Evolutionary conservation across 345 rosid genomes (phyloP).

Genomic region (Populus euphratica): DNA sequence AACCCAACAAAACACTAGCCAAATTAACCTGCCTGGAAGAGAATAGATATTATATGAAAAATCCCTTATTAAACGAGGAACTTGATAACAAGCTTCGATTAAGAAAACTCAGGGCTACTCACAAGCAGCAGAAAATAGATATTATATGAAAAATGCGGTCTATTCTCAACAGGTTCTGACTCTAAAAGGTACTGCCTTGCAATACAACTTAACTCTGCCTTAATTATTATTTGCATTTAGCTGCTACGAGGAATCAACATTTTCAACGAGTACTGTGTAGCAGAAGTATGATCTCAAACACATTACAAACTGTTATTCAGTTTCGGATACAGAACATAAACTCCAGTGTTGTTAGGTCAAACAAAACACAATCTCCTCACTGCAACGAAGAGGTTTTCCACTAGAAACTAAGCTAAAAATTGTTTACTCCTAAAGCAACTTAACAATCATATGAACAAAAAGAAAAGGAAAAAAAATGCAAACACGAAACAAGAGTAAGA

Average conservation of each 20-base stretch:
- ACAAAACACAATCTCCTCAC: conserved; percentile 32
- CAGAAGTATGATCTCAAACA: conserved; percentile 2
- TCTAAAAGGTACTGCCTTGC: not conserved
- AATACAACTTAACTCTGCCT: not conserved
- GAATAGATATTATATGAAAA: not conserved
- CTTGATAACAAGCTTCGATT: not conserved
- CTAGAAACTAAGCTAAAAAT: conserved; percentile 17
- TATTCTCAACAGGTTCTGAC: not conserved
- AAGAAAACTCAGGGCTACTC: not conserved
- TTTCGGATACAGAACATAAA: conserved; percentile 10
- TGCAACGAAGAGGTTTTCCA: conserved; percentile 20
- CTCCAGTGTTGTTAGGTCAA: conserved; percentile 31
- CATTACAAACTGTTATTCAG: conserved; percentile 19
- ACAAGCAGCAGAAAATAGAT: not conserved
- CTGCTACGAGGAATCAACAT: not conserved
- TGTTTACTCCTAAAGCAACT: conserved; percentile 26
- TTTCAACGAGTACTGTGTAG: not conserved
- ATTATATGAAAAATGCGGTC: not conserved
- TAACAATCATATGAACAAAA: conserved; percentile 45
- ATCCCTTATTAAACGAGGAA: not conserved
- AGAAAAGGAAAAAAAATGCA: conserved; percentile 1
- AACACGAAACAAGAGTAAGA: conserved; percentile 12
- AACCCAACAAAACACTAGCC: not conserved
- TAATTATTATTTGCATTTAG: not conserved
- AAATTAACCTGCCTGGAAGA: not conserved